These are phyloP conservation scores for Calonectria hawksworthii DNA, from an alignment of 2,329 filamentous ascomycete genomes.

Conservation along the genomic window DNA sequence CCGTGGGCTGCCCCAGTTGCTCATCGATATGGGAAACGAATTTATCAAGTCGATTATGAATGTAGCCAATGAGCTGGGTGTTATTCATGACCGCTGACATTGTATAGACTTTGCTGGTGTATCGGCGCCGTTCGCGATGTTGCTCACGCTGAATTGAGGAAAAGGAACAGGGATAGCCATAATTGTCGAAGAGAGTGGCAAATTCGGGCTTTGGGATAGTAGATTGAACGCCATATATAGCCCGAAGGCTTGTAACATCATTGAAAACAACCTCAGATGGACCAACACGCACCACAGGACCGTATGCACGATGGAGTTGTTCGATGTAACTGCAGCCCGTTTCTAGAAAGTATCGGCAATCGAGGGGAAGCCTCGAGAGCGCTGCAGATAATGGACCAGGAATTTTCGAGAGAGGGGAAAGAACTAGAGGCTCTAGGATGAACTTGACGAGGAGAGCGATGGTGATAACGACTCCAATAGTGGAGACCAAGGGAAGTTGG, in stretches of 20 bases:
- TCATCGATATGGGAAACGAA: neutral
- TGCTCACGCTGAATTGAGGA: neutral
- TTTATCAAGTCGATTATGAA: neutral
- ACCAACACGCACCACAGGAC: neutral
- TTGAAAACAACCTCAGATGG: slow-evolving; percentile 1
- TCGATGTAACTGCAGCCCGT: neutral
- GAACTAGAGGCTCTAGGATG: neutral
- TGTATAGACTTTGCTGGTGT: neutral
- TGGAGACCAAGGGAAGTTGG: neutral
- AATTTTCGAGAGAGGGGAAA: neutral
- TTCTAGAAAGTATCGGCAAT: neutral
- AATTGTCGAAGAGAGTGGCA: neutral
- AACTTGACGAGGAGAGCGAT: neutral
- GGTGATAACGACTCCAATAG: neutral
- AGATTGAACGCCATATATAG: neutral
- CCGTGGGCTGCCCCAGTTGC: neutral
- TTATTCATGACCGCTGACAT: slow-evolving; percentile 1
- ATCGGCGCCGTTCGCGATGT: neutral
- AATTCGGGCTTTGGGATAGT: neutral
- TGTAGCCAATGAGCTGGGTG: neutral
- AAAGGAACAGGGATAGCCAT: neutral
- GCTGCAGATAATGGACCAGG: neutral
- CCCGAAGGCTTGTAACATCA: neutral
- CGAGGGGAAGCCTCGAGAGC: neutral
- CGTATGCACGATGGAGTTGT: neutral